These are phyloP conservation scores for Backusella tarrabulga DNA, from an alignment of 192 early-diverging fungal species.

Conservation along the genomic window DNA sequence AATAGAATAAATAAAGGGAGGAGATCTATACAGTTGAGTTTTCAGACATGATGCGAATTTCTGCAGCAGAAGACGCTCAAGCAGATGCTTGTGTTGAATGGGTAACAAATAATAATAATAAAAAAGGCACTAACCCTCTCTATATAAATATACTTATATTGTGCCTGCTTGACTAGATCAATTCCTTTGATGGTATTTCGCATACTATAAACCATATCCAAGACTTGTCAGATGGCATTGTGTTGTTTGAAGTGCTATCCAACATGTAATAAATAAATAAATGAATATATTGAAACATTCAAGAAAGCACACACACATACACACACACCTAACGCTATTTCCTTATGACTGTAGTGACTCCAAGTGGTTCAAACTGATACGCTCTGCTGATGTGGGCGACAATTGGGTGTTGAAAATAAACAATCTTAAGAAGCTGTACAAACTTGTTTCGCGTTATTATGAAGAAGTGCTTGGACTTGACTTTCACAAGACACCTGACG, in stretches of 20 bases:
- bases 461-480: slow-evolving; percentile 82
- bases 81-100: slow-evolving; percentile 36
- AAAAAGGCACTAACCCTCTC: background rate
- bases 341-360: slow-evolving; percentile 63
- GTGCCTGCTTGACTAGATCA: slow-evolving; percentile 43
- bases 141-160: no score
- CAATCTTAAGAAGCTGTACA: slow-evolving; percentile 88
- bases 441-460: slow-evolving; percentile 80
- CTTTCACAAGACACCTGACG: slow-evolving; percentile 55
- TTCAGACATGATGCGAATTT: slow-evolving; percentile 12
- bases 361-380: slow-evolving; percentile 85
- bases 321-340: background rate
- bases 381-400: slow-evolving; percentile 70
- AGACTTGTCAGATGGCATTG: slow-evolving; percentile 79
- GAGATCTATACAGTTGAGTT: background rate
- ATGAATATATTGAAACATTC: background rate
- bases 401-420: slow-evolving; percentile 97
- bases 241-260: slow-evolving; percentile 78
- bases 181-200: slow-evolving; percentile 59
- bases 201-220: slow-evolving; percentile 41
- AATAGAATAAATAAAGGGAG: background rate
- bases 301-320: background rate
- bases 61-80: slow-evolving; percentile 13
- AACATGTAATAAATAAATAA: slow-evolving; percentile 75
- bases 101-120: slow-evolving; percentile 15